Evolutionary conservation across 2,329 filamentous ascomycete genomes (phyloP).

Genomic region (Exserohilum turcica): DNA sequence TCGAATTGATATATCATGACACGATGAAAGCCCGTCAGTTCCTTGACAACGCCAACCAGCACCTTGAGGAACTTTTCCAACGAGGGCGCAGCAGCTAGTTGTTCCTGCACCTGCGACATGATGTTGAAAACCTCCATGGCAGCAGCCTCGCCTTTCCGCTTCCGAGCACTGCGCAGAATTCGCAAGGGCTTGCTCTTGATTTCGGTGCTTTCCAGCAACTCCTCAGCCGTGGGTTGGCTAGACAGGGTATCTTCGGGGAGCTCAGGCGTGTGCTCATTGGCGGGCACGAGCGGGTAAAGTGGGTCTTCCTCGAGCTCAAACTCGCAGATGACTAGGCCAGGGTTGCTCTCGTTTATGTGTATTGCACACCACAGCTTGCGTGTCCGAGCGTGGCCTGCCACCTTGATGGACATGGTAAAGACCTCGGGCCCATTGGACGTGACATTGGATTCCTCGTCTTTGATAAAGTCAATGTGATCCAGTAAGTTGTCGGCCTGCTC

Average conservation of each 20-base stretch:
- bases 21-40: slow-evolving; percentile 86
- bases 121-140: slow-evolving; percentile 92
- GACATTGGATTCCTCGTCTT: slow-evolving; percentile 79
- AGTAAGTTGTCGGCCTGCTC: slow-evolving; percentile 83
- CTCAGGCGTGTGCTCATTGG: slow-evolving; percentile 62
- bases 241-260: slow-evolving; percentile 74
- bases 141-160: slow-evolving; percentile 75
- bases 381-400: slow-evolving; percentile 56
- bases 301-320: slow-evolving; percentile 84
- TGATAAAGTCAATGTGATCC: slow-evolving; percentile 86
- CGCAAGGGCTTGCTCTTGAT: slow-evolving; percentile 77
- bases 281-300: slow-evolving; percentile 68
- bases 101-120: slow-evolving; percentile 89
- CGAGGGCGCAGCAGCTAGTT: slow-evolving; percentile 72
- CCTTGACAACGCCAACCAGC: slow-evolving; percentile 83
- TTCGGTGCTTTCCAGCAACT: slow-evolving; percentile 75
- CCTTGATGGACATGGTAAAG: slow-evolving; percentile 76
- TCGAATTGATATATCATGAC: slow-evolving; percentile 96
- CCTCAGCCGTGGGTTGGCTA: slow-evolving; percentile 73
- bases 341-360: slow-evolving; percentile 71
- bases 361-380: slow-evolving; percentile 86
- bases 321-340: slow-evolving; percentile 76
- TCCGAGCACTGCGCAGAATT: slow-evolving; percentile 74
- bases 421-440: slow-evolving; percentile 80
- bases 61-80: slow-evolving; percentile 79